A percentile compares a stretch with the other conserved stretches of the same genome.
Evolutionary conservation across 2,329 filamentous ascomycete genomes (phyloP).

Genomic region (Rutstroemia sp.): DNA sequence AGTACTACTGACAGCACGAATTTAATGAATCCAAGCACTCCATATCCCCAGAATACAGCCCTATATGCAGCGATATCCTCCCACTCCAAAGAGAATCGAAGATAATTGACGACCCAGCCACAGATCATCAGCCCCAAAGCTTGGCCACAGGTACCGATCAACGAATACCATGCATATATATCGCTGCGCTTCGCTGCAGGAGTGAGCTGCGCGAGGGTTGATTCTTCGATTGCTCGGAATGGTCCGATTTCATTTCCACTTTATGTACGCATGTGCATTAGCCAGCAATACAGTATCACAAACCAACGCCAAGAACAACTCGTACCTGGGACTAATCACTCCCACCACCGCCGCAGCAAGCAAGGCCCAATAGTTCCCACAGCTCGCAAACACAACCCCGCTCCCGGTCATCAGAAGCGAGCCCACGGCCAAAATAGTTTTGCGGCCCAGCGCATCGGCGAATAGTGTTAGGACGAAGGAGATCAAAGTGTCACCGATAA

Average conservation of each 20-base stretch:
- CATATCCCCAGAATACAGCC: constrained; percentile 50
- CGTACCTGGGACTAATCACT: constrained; percentile 50
- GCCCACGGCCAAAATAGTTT: constrained; percentile 45
- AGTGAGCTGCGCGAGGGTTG: constrained; percentile 50
- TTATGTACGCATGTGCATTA: constrained; percentile 21
- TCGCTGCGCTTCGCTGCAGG: constrained; percentile 39
- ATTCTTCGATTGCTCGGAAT: constrained; percentile 56
- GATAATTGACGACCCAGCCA: constrained; percentile 50
- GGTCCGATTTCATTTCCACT: constrained; percentile 58
- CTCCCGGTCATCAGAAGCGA: constrained; percentile 48
- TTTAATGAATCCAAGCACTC: constrained; percentile 49
- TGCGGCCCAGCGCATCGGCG: constrained; percentile 50
- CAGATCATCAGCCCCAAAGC: constrained; percentile 51
- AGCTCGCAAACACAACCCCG: constrained; percentile 47
- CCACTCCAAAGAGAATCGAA: constrained; percentile 39
- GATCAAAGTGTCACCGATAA: constrained; percentile 51
- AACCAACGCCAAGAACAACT: background rate
- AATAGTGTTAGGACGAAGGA: constrained; percentile 52
- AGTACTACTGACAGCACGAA: constrained; percentile 43
- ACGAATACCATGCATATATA: constrained; percentile 55
- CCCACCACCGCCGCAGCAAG: constrained; percentile 50
- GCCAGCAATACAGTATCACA: background rate
- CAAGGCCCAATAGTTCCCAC: constrained; percentile 49
- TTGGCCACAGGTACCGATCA: constrained; percentile 50
- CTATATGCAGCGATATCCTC: constrained; percentile 42